phyloP scores from a whole-genome alignment of 129 eudicot genomes.

The Daucus carota region DH1_v3.0 NC_030382.2:39758501-39759000 shows the following conservation, averaged over 20 bases:
- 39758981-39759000: not conserved
- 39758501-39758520: too few species aligned
- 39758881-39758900: too few species aligned
- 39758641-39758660: too few species aligned
- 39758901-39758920: not conserved
- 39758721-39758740: not conserved
- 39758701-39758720: not conserved
- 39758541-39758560: too few species aligned
- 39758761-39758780: not conserved
- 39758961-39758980: not conserved
- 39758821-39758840: too few species aligned
- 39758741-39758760: not conserved
- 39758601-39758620: too few species aligned
- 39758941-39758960: not conserved
- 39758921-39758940: not conserved
- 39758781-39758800: not conserved
- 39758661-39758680: too few species aligned
- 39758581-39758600: too few species aligned
- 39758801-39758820: not conserved
- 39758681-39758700: too few species aligned
- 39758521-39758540: too few species aligned
- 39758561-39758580: too few species aligned
- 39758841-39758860: not conserved
- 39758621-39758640: too few species aligned
- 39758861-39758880: not conserved